Evolutionary conservation across 139 green algal species (phyloP).

Genomic region (Chlamydomonas incerta): DNA sequence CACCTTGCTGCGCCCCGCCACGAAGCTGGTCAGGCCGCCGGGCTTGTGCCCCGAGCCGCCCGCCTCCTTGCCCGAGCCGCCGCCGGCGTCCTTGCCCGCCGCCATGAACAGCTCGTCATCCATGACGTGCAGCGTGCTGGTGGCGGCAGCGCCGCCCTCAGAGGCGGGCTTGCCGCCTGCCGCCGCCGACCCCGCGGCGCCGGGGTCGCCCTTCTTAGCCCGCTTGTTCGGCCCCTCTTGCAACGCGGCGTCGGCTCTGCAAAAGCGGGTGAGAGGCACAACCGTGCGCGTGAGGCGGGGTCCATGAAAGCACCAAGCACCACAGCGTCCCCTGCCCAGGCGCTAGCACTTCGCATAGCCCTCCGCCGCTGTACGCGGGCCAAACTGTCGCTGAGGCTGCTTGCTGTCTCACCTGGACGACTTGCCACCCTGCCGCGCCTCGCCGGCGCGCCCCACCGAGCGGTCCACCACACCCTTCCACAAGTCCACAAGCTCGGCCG

Average conservation of each 20-base stretch:
- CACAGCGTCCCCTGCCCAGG: too few relatives aligned
- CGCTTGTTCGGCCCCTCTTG: constrained; percentile 35
- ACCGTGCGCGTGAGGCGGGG: too few relatives aligned
- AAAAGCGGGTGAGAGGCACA: too few relatives aligned
- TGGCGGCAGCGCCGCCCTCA: neutral
- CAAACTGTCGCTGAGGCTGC: too few relatives aligned
- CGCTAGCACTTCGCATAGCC: too few relatives aligned
- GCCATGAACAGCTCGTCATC: constrained; percentile 25
- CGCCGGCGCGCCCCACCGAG: neutral
- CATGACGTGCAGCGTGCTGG: constrained; percentile 31
- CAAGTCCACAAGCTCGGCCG: constrained; percentile 23
- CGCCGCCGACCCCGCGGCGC: neutral
- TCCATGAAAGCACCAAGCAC: too few relatives aligned
- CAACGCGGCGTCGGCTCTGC: neutral
- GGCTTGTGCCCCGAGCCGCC: neutral
- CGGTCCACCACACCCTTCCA: constrained; percentile 40
- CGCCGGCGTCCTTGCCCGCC: neutral
- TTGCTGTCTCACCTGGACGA: too few relatives aligned
- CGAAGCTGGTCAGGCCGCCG: constrained; percentile 8
- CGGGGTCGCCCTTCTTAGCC: constrained; percentile 5
- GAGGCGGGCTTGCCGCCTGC: neutral
- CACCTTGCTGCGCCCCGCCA: constrained; percentile 6
- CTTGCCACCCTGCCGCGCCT: too few relatives aligned
- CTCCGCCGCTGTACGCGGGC: too few relatives aligned
- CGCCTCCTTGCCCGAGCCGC: neutral